Evolutionary conservation across 2,329 filamentous ascomycete species (phyloP).

Genomic region (Diplodia sapinea): DNA sequence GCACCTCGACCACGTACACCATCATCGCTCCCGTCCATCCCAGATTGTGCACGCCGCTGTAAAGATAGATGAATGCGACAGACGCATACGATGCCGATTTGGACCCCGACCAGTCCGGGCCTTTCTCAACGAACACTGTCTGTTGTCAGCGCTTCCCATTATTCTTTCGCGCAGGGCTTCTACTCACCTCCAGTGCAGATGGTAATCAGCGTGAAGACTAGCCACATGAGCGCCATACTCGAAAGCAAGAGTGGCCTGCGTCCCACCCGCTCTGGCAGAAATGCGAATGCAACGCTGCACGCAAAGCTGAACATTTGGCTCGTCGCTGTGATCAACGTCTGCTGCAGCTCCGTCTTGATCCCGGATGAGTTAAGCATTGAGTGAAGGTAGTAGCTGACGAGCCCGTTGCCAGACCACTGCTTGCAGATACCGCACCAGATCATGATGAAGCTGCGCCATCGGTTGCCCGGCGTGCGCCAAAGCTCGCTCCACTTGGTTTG

Average conservation of each 20-base stretch:
- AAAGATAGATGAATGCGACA: conserved; percentile 38
- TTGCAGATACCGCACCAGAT: conserved; percentile 62
- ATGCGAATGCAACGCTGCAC: conserved; percentile 54
- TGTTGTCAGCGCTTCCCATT: background rate
- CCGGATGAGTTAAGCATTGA: conserved; percentile 44
- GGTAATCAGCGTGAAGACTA: conserved; percentile 44
- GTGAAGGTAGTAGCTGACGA: conserved; percentile 52
- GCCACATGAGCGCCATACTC: conserved; percentile 49
- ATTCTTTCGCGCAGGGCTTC: no score
- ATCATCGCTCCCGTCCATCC: conserved; percentile 46
- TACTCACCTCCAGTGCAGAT: conserved; percentile 18
- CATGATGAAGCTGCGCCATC: conserved; percentile 60
- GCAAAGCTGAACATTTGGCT: conserved; percentile 68
- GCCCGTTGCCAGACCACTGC: conserved; percentile 63
- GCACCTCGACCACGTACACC: conserved; percentile 54
- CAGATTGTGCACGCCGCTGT: conserved; percentile 38
- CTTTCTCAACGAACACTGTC: conserved; percentile 26
- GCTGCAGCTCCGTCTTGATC: conserved; percentile 43
- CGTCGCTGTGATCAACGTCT: conserved; percentile 51
- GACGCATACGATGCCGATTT: conserved; percentile 36
- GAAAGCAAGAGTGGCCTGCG: conserved; percentile 45
- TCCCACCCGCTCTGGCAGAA: conserved; percentile 46
- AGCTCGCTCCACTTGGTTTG: conserved; percentile 25
- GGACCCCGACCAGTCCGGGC: conserved; percentile 9
- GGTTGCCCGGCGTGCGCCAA: conserved; percentile 51